Conservation (phyloP, 2,329 filamentous ascomycete genomes). For the Aspergillus carbonarius region DNA sequence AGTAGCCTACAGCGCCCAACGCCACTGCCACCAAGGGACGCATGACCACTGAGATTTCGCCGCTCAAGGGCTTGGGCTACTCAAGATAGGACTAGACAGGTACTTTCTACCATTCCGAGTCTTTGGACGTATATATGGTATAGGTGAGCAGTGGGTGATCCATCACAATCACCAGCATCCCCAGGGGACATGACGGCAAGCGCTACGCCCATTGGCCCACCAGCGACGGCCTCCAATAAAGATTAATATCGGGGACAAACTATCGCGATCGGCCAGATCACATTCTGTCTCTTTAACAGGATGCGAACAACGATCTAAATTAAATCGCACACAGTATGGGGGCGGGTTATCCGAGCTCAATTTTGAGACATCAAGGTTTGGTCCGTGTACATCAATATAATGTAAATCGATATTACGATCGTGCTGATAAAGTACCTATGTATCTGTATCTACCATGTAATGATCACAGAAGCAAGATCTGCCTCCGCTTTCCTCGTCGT, state of each 20-base stretch:
- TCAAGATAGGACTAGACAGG: not conserved
- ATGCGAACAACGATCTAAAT: not conserved
- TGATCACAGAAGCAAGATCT: not conserved
- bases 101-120: not conserved
- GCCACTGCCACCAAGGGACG: not conserved
- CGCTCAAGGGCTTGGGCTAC: not conserved
- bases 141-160: slow-evolving; percentile 4
- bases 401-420: not conserved
- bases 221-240: not conserved
- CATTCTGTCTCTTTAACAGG: not conserved
- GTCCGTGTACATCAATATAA: slow-evolving; percentile 4
- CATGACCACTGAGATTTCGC: not conserved
- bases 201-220: not conserved
- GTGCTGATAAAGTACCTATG: not conserved
- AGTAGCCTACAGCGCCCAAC: not conserved
- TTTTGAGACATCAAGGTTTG: slow-evolving; percentile 7
- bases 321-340: not conserved
- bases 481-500: not conserved
- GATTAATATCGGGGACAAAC: slow-evolving; percentile 1
- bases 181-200: not conserved
- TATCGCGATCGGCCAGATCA: not conserved
- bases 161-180: not conserved
- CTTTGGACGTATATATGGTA: not conserved
- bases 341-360: slow-evolving; percentile 1
- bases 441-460: not conserved